These are phyloP conservation scores for Candida odintsovae DNA, from an alignment of 805 yeast species.

Conservation along the genomic window DNA sequence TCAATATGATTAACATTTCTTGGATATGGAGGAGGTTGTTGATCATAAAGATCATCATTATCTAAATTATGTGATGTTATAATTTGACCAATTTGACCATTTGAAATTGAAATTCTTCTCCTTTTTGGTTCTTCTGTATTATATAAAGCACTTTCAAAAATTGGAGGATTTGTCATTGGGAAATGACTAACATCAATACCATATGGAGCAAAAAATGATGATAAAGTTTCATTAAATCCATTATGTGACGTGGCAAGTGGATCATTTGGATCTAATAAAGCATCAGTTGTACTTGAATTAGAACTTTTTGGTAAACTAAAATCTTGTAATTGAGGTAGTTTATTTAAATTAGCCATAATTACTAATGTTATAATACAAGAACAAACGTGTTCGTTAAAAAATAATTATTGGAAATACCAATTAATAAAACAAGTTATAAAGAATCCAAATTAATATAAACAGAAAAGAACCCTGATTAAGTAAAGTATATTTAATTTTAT, in stretches of 20 bases:
- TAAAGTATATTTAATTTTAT: too few relatives aligned
- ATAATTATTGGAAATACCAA: too few relatives aligned
- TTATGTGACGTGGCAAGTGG: slow-evolving; percentile 1
- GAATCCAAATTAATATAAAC: too few relatives aligned
- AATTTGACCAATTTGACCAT: slow-evolving; percentile 80
- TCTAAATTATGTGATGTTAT: slow-evolving; percentile 32
- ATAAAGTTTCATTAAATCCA: slow-evolving; percentile 29
- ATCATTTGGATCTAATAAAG: slow-evolving; percentile 1
- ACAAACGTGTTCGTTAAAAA: too few relatives aligned
- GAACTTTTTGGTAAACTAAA: not conserved
- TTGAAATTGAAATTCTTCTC: slow-evolving; percentile 65
- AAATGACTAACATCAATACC: slow-evolving; percentile 38
- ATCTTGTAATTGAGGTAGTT: not conserved
- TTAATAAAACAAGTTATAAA: too few relatives aligned
- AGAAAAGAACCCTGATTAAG: too few relatives aligned
- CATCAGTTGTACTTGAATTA: not conserved
- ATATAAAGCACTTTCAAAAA: slow-evolving; percentile 36
- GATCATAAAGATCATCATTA: slow-evolving; percentile 32
- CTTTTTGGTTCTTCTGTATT: slow-evolving; percentile 27
- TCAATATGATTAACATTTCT: not conserved
- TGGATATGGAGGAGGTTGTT: slow-evolving; percentile 29
- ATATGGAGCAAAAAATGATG: slow-evolving; percentile 38
- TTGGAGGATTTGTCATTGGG: slow-evolving; percentile 41
- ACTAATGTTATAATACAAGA: not conserved
- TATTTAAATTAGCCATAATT: not conserved